Percentiles rank a stretch among this genome's conserved stretches.
Evolutionary conservation across 106 monocot genomes (phyloP).

Genomic region (Hemerocallis citrina): DNA sequence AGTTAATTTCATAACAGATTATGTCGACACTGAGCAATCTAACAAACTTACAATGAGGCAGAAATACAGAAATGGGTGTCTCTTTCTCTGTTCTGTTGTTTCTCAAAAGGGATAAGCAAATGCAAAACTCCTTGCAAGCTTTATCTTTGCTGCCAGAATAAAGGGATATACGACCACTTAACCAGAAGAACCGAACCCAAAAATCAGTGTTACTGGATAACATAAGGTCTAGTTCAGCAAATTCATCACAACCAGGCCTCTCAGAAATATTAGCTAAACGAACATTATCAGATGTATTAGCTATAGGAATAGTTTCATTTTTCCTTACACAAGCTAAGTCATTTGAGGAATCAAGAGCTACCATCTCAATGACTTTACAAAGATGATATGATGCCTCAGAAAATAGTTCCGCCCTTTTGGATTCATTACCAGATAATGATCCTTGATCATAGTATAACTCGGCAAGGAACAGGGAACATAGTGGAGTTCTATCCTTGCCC

Average conservation of each 20-base stretch:
- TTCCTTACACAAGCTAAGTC: conserved; percentile 11
- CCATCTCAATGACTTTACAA: conserved; percentile 82
- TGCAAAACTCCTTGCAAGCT: conserved; percentile 52
- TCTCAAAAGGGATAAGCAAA: conserved; percentile 56
- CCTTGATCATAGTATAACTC: conserved; percentile 86
- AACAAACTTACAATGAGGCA: conserved; percentile 64
- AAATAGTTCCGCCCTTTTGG: conserved; percentile 39
- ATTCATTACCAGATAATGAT: conserved; percentile 28
- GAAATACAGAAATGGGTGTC: conserved; percentile 22
- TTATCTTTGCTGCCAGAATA: conserved; percentile 46
- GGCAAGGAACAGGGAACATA: conserved; percentile 81
- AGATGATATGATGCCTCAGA: conserved; percentile 85
- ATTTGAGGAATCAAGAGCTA: conserved; percentile 40
- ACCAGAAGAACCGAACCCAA: conserved; percentile 86
- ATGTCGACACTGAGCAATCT: conserved; percentile 53
- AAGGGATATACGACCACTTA: conserved; percentile 76
- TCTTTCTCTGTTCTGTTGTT: conserved; percentile 22
- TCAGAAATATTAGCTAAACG: not conserved
- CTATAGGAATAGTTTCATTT: conserved; percentile 4
- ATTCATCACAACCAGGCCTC: conserved; percentile 16
- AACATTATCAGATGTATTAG: conserved; percentile 2
- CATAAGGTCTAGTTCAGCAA: conserved; percentile 6
- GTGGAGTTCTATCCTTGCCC: conserved; percentile 66
- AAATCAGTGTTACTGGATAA: conserved; percentile 22
- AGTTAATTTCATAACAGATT: conserved; percentile 66